These are phyloP conservation scores for Orbilia ellipsospora DNA, from an alignment of 2,329 filamentous ascomycete genomes.

Conservation along the genomic window DNA sequence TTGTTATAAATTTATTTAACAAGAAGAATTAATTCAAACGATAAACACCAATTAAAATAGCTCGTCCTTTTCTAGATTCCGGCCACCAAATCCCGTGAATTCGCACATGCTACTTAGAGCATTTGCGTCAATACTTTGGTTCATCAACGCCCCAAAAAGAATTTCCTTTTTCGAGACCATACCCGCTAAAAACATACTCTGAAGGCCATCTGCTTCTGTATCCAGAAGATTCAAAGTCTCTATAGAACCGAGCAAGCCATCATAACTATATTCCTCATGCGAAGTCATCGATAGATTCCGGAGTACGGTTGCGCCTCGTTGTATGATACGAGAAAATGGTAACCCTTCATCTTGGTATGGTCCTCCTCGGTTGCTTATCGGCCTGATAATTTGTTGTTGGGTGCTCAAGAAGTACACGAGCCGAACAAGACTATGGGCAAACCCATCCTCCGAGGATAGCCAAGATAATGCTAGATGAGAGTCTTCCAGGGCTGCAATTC, in stretches of 20 bases:
- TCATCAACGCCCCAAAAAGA: constrained; percentile 74
- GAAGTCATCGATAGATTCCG: constrained; percentile 75
- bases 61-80: constrained; percentile 31
- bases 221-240: constrained; percentile 44
- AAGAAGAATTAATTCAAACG: too few species aligned
- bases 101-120: constrained; percentile 48
- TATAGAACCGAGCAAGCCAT: constrained; percentile 66
- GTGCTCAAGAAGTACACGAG: constrained; percentile 78
- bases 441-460: constrained; percentile 85
- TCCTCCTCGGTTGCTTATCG: constrained; percentile 62
- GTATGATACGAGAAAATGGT: constrained; percentile 68
- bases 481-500: constrained; percentile 77
- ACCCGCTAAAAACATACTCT: constrained; percentile 69
- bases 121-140: constrained; percentile 47
- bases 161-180: constrained; percentile 75
- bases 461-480: constrained; percentile 78
- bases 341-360: constrained; percentile 57
- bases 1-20: too few species aligned
- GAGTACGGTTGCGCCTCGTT: constrained; percentile 75
- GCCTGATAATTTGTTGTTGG: constrained; percentile 66
- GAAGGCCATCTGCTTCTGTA: constrained; percentile 63
- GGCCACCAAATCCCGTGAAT: constrained; percentile 39
- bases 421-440: constrained; percentile 80
- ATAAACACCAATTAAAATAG: constrained; percentile 18
- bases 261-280: constrained; percentile 53